Base-by-base conservation (phyloP, 1,284 basidiomycete genomes). In the Trichosporon asahii region DNA sequence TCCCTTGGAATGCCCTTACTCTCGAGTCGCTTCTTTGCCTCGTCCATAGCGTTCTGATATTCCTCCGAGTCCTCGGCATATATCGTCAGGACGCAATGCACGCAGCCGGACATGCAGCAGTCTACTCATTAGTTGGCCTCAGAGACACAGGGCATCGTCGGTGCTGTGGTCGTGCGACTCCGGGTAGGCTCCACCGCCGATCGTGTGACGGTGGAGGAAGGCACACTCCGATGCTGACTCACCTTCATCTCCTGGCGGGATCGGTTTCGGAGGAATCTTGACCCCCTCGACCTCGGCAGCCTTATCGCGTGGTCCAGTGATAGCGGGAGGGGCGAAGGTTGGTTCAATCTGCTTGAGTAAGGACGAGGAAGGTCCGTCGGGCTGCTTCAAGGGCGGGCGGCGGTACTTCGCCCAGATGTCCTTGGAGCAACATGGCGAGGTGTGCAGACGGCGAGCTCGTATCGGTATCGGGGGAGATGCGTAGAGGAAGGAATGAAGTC, bases 21-120 rank as follows among this genome's bases (percentile, higher is more conserved):
- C 2, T 76, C 67, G 8, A 95, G 87, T 4, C 87, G 85, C 3
- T 79, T 72, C 14, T 87, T 88, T 2, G 94, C 83, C 0, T 84
- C 76, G 0, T 77, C 77, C 1, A 94, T 75, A 0, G 89, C 85
- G 7, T 86, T 83, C 37, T 87, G 86, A 82, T 93, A 93, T 12
- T 85, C 85, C n/a, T 86, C 84, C 3, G 93, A 81, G 0, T 91
- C 88, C 65, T 94, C 92, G 67, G 90, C 88, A 81, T 95, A 93
- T 29, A 95, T 83, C 75, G 94, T 93, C 80, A 95, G 91, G 7
- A 95, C 91, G 81, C 94, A 95, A 40, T 94, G 84, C 0, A 92
- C 91, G 76, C 94, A 95, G 33, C 92, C 92, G 9, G 91, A 93
- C 92, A 94, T 94, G 83, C 93, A 95, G 82, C 93, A 94, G 82